Evolutionary conservation across 2,329 filamentous ascomycete genomes (phyloP), one percentile per base, ranked within the genome.

Genomic region (Fusarium longipes): DNA sequence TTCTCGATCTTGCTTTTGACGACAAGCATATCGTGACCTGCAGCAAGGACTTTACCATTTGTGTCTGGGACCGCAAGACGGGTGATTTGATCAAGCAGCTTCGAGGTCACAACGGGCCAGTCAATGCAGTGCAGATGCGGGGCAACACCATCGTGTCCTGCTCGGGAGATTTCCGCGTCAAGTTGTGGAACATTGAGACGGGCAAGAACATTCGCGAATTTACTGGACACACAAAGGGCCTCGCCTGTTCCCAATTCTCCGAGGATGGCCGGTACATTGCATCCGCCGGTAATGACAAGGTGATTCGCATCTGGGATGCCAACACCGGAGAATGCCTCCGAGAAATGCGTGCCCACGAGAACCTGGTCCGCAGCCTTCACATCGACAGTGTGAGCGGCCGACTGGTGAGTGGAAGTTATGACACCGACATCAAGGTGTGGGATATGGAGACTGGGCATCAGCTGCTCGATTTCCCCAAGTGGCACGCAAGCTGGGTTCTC

Each of bases 401-500:
- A 47, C 89, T 99, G 29, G 87, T 99, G 61, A 97, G 92, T 70
- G 96, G 93, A 18, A 96, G 91, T 76, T 99, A 99, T 77, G 96
- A 99, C 77, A 92, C 93, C 72, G 94, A 95, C 73, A 94, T 99
- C 76, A 97, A 96, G 76, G 93, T 98, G 2, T 97, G 93, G 79
- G 92, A 97, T 77, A 91, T 96, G 80, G 88, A 90, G 67, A 91
- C 90, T 4, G 95, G 94, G 32, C 82, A 89, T 44, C 85, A 93
- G 70, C 86, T 95, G 62, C 87, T 96, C 65, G 90, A 93, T 71
- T 95, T 97, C 73, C 92, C 93, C n/a, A 89, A 92, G 70, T 98
- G 94, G 93, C 97, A 97, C 59, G 91, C 91, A 12, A 97, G 93
- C 79, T 99, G 96, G 96, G 96, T 99, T 74, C 82, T 99, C 60